Conservation (phyloP, 2,329 filamentous ascomycete species). For the Ustilaginoidea virens region DNA sequence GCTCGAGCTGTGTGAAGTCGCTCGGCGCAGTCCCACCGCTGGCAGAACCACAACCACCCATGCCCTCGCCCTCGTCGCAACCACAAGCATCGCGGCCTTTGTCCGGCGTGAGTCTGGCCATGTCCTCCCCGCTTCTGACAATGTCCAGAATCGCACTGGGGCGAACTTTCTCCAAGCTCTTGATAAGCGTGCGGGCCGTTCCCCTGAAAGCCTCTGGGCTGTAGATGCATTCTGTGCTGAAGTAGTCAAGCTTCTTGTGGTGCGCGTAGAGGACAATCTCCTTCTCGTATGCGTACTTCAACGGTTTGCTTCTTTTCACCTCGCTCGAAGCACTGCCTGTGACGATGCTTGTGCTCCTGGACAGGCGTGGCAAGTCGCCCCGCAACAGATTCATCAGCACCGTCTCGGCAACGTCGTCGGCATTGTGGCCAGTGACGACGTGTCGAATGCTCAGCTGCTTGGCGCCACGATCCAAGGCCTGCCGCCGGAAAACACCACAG, state of each 20-base stretch:
- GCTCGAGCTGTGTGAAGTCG: conserved; percentile 75
- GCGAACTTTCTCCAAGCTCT: conserved; percentile 83
- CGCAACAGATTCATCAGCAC: conserved; percentile 93
- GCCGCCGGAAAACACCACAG: conserved; percentile 87
- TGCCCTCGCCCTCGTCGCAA: conserved; percentile 21
- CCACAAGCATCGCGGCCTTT: conserved; percentile 20
- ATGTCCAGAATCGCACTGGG: conserved; percentile 93
- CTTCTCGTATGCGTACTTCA: conserved; percentile 98
- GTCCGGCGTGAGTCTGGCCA: conserved; percentile 55
- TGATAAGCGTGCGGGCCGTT: conserved; percentile 81
- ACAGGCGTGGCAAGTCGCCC: conserved; percentile 75
- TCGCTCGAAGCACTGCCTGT: conserved; percentile 66
- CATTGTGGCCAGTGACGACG: conserved; percentile 94
- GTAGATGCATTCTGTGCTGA: conserved; percentile 97
- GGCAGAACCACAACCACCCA: conserved; percentile 54
- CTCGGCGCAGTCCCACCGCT: conserved; percentile 52
- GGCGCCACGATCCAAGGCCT: conserved; percentile 85
- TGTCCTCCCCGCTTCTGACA: conserved; percentile 87
- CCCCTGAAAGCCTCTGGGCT: conserved; percentile 93
- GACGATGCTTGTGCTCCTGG: conserved; percentile 79
- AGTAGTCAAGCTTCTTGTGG: conserved; percentile 94
- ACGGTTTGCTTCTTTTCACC: conserved; percentile 86
- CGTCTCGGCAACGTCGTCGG: conserved; percentile 92
- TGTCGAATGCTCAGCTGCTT: conserved; percentile 78
- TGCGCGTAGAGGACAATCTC: conserved; percentile 97